Evolutionary conservation across 1,139 yeast species (phyloP).

Genomic region (Ogataea hybrid): DNA sequence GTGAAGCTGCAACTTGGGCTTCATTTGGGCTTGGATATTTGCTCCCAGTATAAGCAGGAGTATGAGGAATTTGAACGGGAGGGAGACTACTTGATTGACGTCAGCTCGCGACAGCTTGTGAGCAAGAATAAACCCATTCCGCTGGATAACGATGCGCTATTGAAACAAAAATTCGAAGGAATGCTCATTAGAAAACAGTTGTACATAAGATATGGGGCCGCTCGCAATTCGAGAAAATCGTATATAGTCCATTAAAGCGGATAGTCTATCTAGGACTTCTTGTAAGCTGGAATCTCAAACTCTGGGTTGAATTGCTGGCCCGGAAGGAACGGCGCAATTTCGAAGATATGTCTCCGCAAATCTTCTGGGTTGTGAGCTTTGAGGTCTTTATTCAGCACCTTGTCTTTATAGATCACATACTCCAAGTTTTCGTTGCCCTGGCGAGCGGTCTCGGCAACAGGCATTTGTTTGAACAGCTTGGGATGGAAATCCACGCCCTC

Average conservation of each 20-base stretch:
- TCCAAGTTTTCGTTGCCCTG: conserved; percentile 50
- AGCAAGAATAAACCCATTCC: not conserved
- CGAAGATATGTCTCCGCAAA: conserved; percentile 54
- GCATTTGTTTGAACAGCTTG: conserved; percentile 55
- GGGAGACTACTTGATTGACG: conserved; percentile 8
- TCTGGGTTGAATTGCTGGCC: conserved; percentile 66
- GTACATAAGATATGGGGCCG: conserved; percentile 8
- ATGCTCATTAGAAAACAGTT: conserved; percentile 14
- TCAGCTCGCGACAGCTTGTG: not conserved
- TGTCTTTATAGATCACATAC: conserved; percentile 60
- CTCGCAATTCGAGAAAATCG: not conserved
- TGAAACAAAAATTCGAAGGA: conserved; percentile 11
- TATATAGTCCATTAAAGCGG: conserved; percentile 6
- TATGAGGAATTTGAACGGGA: conserved; percentile 9
- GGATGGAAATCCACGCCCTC: conserved; percentile 84
- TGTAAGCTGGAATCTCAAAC: conserved; percentile 69
- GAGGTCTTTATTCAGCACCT: conserved; percentile 38
- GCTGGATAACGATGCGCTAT: conserved; percentile 8
- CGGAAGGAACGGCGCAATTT: conserved; percentile 72
- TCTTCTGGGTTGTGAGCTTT: conserved; percentile 33
- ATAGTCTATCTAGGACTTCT: conserved; percentile 35
- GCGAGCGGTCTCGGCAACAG: conserved; percentile 35
- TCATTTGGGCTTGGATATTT: conserved; percentile 1
- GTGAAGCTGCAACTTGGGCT: conserved; percentile 2
- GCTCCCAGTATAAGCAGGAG: not conserved